phyloP scores from a whole-genome alignment of 495 filamentous ascomycete genomes.

The Neurospora sp. region DNA sequence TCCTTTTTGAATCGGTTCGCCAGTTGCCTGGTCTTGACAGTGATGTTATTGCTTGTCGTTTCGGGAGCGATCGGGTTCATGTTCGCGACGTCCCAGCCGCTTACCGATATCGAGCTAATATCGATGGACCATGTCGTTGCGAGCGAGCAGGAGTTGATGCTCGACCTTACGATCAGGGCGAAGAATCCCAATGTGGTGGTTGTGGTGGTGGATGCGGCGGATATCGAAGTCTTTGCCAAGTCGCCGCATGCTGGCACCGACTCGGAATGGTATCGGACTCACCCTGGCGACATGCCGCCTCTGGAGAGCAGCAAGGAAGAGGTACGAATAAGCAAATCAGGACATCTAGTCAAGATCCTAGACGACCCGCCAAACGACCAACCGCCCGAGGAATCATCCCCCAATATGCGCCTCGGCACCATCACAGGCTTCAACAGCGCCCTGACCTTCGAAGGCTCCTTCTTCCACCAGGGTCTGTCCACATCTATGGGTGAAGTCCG shows the following conservation, averaged over 20 bases:
- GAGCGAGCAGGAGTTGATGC: conserved; percentile 90
- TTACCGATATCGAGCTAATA: conserved; percentile 63
- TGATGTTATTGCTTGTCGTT: conserved; percentile 66
- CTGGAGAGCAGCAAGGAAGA: background rate
- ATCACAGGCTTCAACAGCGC: conserved; percentile 81
- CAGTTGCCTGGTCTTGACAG: conserved; percentile 63
- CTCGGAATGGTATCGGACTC: conserved; percentile 58
- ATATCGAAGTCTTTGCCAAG: conserved; percentile 88
- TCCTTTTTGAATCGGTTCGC: conserved; percentile 63
- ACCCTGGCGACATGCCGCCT: conserved; percentile 26
- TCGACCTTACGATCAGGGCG: conserved; percentile 81
- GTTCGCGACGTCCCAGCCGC: conserved; percentile 79
- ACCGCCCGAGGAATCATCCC: conserved; percentile 44
- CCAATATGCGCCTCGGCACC: conserved; percentile 81
- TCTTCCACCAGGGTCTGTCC: conserved; percentile 55
- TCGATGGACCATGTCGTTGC: conserved; percentile 83
- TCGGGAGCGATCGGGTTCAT: conserved; percentile 78
- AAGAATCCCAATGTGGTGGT: conserved; percentile 86
- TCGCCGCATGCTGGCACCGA: conserved; percentile 75
- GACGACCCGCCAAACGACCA: conserved; percentile 55
- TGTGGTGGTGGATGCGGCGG: conserved; percentile 70
- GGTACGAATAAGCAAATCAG: conserved; percentile 8
- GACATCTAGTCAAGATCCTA: conserved; percentile 6
- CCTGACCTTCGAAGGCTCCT: conserved; percentile 78
- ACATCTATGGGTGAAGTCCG: conserved; percentile 74